These are phyloP conservation scores for Pyrus hybrid DNA, from an alignment of 331 rosid species.

Conservation along the genomic window DNA sequence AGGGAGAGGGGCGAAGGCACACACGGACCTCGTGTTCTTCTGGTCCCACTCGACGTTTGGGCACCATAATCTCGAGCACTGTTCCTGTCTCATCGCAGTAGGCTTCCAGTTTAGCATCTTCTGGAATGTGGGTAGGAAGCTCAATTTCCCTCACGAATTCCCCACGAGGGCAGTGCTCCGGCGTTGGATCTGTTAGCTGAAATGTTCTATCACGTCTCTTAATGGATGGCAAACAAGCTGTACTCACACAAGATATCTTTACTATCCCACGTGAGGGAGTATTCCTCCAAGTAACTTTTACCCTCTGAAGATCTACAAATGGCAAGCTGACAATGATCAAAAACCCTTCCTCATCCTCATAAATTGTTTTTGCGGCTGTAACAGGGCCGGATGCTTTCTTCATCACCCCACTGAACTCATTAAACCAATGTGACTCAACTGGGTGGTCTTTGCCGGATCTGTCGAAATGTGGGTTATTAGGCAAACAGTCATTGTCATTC, in stretches of 20 bases:
- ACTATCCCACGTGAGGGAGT: conserved; percentile 28
- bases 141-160: conserved; percentile 35
- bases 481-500: conserved; percentile 13
- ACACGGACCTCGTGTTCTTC: conserved; percentile 42
- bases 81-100: conserved; percentile 35
- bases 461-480: conserved; percentile 15
- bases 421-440: conserved; percentile 25
- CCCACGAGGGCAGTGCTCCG: conserved; percentile 48
- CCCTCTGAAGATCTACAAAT: conserved; percentile 37
- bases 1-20: conserved; percentile 31
- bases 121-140: conserved; percentile 40
- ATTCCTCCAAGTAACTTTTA: conserved; percentile 39
- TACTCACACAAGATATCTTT: conserved; percentile 37
- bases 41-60: conserved; percentile 32
- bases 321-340: conserved; percentile 35
- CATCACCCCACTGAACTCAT: conserved; percentile 39
- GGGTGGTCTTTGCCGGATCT: conserved; percentile 20
- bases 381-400: conserved; percentile 33
- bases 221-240: conserved; percentile 31
- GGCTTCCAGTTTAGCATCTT: conserved; percentile 40
- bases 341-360: conserved; percentile 37
- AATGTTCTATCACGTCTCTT: conserved; percentile 39
- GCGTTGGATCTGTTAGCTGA: conserved; percentile 36
- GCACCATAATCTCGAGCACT: conserved; percentile 34
- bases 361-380: conserved; percentile 37